Base-by-base conservation (phyloP, 805 yeast species). In the Hanseniaspora mollemarum region DNA sequence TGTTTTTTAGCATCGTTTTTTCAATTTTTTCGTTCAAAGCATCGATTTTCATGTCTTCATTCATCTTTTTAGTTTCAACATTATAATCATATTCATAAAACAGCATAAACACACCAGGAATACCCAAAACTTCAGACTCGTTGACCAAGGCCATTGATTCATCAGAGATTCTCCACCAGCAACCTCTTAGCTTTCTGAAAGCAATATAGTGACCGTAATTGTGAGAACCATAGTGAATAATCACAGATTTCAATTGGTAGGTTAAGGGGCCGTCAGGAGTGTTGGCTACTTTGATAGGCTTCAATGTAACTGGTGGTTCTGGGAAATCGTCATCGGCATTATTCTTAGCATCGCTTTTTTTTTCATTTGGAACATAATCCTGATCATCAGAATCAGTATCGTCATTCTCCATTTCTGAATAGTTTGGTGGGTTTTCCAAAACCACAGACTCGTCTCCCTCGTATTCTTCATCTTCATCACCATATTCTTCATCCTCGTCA, bases 141-240 rank as follows among this genome's bases (percentile, higher is more conserved):
- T 79, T 75, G 2, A 86, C 87, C 29, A 84, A 73, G 54, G 86
- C 78, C 2, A 88, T 94, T 2, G 80, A 78, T 61, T 87, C 95
- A 65, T 92, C 98, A 58, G 92, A 82, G 18, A 88, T 81, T 62
- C 95, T 76, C 95, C 96, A 88, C 98, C 98, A 90, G 10, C 78
- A 73, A 2, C 88, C 92, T 57, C 94, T 75, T 53, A 69, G 74
- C 59, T 78, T 81, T 60, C 96, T 77, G 67, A 76, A 90, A 38
- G 94, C 87, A 54, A 90, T 84, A 62, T 90, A 90, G 65, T 90
- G 98, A n/a, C 98, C 98, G 62, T 87, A 92, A 59, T 90, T 87
- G 59, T 92, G 96, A 0, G 95, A 83, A 44, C 98, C 98, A 63
- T 82, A 88, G 65, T 90, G 98, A 1, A 90, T 80, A 41, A 90